Conservation (phyloP, 257 asterid species). For the Lithospermum erythrorhizon region DNA sequence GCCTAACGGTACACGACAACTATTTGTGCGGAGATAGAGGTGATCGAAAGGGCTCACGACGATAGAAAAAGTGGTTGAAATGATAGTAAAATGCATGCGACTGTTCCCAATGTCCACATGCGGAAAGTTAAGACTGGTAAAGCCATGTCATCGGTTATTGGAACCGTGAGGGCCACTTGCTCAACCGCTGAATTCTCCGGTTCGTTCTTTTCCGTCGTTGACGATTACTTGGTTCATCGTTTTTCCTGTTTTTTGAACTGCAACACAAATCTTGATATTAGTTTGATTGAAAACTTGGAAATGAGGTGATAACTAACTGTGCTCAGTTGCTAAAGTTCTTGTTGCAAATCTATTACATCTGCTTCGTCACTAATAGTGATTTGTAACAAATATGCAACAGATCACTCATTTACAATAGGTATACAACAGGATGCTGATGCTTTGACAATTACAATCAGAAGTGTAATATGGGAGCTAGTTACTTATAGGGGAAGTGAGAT, state of each 20-base stretch:
- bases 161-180: constrained; percentile 81
- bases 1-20: constrained; percentile 84
- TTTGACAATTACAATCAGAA: no score
- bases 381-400: no score
- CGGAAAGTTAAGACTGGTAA: constrained; percentile 77
- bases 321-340: no score
- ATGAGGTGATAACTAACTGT: no score
- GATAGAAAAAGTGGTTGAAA: constrained; percentile 93
- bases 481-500: constrained; percentile 27
- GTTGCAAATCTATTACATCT: no score
- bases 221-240: no score
- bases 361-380: no score
- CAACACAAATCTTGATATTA: no score
- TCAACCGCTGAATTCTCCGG: constrained; percentile 49
- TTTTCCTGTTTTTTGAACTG: background rate
- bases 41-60: constrained; percentile 78
- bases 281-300: no score
- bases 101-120: constrained; percentile 54
- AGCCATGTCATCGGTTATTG: constrained; percentile 47
- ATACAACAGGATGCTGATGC: no score
- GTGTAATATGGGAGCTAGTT: no score
- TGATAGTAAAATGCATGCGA: constrained; percentile 61
- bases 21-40: constrained; percentile 77
- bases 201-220: constrained; percentile 1
- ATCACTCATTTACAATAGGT: no score